These are phyloP conservation scores for Macadamia tetraphylla DNA, from an alignment of 164 flowering plant species.

Conservation along the genomic window DNA sequence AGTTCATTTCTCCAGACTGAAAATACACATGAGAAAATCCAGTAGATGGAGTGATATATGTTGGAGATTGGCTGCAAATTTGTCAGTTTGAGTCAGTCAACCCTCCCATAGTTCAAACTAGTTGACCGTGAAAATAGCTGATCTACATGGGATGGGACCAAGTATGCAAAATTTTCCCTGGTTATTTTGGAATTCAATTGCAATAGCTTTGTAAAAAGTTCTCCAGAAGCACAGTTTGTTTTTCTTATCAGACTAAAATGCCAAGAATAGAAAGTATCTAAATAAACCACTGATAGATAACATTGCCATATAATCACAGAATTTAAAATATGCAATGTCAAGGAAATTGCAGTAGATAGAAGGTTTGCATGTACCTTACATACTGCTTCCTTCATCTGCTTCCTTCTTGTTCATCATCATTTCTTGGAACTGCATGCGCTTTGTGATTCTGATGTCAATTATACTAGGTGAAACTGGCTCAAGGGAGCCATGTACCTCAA, in stretches of 20 bases:
- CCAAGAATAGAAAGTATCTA: not conserved
- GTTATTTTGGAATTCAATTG: no score
- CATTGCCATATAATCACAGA: not conserved
- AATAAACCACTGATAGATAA: not conserved
- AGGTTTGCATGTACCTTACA: constrained; percentile 17
- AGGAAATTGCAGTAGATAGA: not conserved
- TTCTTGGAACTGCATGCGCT: constrained; percentile 46
- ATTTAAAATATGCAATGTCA: not conserved
- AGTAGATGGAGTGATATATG: no score
- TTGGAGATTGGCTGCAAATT: no score
- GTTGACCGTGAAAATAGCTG: no score
- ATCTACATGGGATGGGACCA: no score
- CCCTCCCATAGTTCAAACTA: no score
- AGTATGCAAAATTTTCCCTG: no score
- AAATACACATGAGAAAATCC: no score
- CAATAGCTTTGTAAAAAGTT: no score
- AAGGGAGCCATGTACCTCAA: constrained; percentile 55
- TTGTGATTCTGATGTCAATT: constrained; percentile 54
- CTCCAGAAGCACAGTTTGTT: no score
- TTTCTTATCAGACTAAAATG: not conserved
- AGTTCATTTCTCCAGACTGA: no score
- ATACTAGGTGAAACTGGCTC: constrained; percentile 57
- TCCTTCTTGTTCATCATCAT: constrained; percentile 33
- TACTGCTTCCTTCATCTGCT: constrained; percentile 20
- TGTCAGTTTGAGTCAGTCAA: no score